Conservation (phyloP, 176 grass and related monocot species). For the Luzula sylvatica region DNA sequence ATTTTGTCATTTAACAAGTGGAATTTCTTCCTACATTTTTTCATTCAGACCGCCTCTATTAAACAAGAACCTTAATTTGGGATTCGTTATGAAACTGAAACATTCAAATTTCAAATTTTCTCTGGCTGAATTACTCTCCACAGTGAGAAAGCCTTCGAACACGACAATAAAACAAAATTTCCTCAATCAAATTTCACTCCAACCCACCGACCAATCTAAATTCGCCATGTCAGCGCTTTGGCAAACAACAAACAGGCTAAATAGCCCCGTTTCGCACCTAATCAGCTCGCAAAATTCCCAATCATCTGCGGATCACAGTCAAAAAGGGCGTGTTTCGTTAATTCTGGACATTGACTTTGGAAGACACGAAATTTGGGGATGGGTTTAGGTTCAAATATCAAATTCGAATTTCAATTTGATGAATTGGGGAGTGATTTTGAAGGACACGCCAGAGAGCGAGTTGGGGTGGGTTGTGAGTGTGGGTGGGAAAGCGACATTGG, state of each 20-base stretch:
- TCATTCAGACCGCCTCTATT: slow-evolving; percentile 56
- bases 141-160: slow-evolving; percentile 12
- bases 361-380: slow-evolving; percentile 68
- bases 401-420: slow-evolving; percentile 20
- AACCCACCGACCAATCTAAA: slow-evolving; percentile 42
- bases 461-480: slow-evolving; percentile 53
- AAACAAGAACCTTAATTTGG: slow-evolving; percentile 34
- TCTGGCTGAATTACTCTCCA: slow-evolving; percentile 43
- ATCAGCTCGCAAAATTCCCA: slow-evolving; percentile 12
- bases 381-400: slow-evolving; percentile 55
- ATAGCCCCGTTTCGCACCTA: slow-evolving; percentile 12
- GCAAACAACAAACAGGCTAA: slow-evolving; percentile 34
- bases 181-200: slow-evolving; percentile 45
- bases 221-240: slow-evolving; percentile 46
- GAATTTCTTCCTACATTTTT: slow-evolving; percentile 29
- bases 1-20: no score
- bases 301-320: slow-evolving; percentile 11
- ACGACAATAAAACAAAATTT: slow-evolving; percentile 26
- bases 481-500: slow-evolving; percentile 43
- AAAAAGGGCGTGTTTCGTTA: slow-evolving; percentile 46
- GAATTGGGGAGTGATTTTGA: slow-evolving; percentile 47
- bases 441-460: slow-evolving; percentile 46
- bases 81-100: slow-evolving; percentile 43
- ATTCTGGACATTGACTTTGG: slow-evolving; percentile 53
- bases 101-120: slow-evolving; percentile 42